A percentile compares a stretch with the other conserved stretches of the same genome.
Evolutionary conservation across 1,139 yeast genomes (phyloP).

Genomic region (Saccharomyces hybrid): DNA sequence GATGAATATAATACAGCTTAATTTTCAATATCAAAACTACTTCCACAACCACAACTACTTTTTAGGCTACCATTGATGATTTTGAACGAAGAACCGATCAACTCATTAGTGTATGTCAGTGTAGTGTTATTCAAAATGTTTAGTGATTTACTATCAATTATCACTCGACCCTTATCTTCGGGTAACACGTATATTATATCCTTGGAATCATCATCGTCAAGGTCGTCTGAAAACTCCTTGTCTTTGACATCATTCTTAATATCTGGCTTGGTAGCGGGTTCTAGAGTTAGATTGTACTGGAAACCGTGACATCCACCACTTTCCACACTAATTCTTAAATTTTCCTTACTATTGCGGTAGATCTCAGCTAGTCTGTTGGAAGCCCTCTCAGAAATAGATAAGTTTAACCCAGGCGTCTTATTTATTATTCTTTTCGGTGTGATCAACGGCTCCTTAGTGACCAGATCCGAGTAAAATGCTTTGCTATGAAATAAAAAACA

Average conservation of each 20-base stretch:
- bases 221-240: slow-evolving; percentile 50
- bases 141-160: slow-evolving; percentile 74
- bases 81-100: slow-evolving; percentile 91
- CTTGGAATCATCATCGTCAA: slow-evolving; percentile 46
- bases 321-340: slow-evolving; percentile 73
- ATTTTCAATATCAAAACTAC: slow-evolving; percentile 68
- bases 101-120: slow-evolving; percentile 82
- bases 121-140: slow-evolving; percentile 80
- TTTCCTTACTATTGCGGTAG: slow-evolving; percentile 45
- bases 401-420: slow-evolving; percentile 21
- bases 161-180: slow-evolving; percentile 36
- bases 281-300: slow-evolving; percentile 71
- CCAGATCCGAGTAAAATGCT: background rate
- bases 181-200: slow-evolving; percentile 21
- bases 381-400: slow-evolving; percentile 42
- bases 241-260: slow-evolving; percentile 35
- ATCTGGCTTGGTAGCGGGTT: slow-evolving; percentile 30
- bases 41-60: slow-evolving; percentile 94
- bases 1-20: slow-evolving; percentile 2
- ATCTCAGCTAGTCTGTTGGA: slow-evolving; percentile 49
- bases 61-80: slow-evolving; percentile 82
- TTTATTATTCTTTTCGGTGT: slow-evolving; percentile 22
- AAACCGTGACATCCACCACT: slow-evolving; percentile 99
- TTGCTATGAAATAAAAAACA: background rate
- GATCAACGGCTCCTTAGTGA: slow-evolving; percentile 12